A percentile compares a stretch with the other conserved stretches of the same genome.
phyloP scores from a whole-genome alignment of 164 flowering plant species.

The Umbellularia californica region DNA sequence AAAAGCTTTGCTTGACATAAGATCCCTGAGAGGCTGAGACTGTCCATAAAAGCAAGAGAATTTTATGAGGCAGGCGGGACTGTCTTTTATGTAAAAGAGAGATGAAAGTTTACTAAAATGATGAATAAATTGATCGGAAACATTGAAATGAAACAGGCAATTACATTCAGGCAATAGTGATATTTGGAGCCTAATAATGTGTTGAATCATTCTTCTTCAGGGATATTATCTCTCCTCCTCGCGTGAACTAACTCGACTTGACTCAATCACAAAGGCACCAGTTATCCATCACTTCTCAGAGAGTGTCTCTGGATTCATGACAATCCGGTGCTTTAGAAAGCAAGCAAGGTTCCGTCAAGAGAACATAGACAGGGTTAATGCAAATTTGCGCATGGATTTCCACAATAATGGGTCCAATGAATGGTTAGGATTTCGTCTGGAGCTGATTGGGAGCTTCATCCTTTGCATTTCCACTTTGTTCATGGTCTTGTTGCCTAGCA shows the following conservation, averaged over 20 bases:
- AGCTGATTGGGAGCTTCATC: slow-evolving; percentile 64
- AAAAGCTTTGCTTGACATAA: neutral
- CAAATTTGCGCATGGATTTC: slow-evolving; percentile 83
- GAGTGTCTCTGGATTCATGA: slow-evolving; percentile 86
- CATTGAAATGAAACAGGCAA: neutral
- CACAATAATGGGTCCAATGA: slow-evolving; percentile 90
- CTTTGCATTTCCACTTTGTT: slow-evolving; percentile 78
- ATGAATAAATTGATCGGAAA: neutral
- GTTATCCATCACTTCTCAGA: slow-evolving; percentile 96
- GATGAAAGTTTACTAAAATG: neutral
- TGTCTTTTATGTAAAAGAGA: neutral
- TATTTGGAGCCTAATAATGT: neutral
- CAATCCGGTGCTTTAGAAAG: slow-evolving; percentile 77
- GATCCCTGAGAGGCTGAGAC: neutral
- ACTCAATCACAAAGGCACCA: slow-evolving; percentile 91
- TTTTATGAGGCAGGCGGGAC: neutral
- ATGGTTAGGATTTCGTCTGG: slow-evolving; percentile 96
- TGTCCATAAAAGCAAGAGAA: neutral
- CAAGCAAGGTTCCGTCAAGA: slow-evolving; percentile 53
- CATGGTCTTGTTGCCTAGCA: slow-evolving; percentile 81
- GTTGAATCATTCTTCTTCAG: slow-evolving; percentile 29
- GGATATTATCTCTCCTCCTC: slow-evolving; percentile 79
- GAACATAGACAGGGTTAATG: slow-evolving; percentile 63
- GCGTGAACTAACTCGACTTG: slow-evolving; percentile 91
- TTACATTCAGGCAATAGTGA: neutral